Evolutionary conservation across 805 yeast species (phyloP).

Genomic region (Lipomyces yamanashiensis): DNA sequence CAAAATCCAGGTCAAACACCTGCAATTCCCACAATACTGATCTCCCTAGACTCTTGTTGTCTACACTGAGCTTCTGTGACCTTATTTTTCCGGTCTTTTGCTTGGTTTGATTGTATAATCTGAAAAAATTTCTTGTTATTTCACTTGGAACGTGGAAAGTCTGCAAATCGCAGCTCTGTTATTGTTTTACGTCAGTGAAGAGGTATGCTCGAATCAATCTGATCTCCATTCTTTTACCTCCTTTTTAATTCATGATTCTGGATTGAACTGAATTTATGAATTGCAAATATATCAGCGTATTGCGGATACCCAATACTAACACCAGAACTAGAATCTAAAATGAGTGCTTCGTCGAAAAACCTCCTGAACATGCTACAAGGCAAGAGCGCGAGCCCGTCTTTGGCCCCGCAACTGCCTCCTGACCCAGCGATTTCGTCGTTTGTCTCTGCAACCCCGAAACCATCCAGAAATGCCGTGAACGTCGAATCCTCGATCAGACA

Average conservation of each 20-base stretch:
- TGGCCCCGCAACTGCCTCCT: constrained; percentile 12
- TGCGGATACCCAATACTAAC: not conserved
- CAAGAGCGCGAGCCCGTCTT: not conserved
- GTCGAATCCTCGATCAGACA: constrained; percentile 2
- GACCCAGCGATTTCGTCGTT: constrained; percentile 30
- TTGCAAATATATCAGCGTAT: not conserved
- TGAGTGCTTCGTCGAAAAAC: constrained; percentile 16
- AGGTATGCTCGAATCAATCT: not conserved
- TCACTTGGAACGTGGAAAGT: not conserved
- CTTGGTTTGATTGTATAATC: not conserved
- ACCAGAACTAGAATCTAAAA: not conserved
- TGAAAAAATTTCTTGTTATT: not conserved
- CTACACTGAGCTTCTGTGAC: not conserved
- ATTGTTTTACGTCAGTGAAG: not conserved
- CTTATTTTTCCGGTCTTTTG: not conserved
- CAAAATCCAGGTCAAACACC: no score
- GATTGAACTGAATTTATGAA: not conserved
- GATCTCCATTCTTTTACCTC: not conserved
- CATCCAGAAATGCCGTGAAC: constrained; percentile 5
- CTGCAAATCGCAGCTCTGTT: not conserved
- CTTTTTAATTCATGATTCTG: no score
- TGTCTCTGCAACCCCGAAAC: constrained; percentile 6
- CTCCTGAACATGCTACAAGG: constrained; percentile 23
- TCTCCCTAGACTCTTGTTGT: not conserved
- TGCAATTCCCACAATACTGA: not conserved